Evolutionary conservation across 2,329 filamentous ascomycete species (phyloP).

Genomic region (Torrubiella hemipterigena): DNA sequence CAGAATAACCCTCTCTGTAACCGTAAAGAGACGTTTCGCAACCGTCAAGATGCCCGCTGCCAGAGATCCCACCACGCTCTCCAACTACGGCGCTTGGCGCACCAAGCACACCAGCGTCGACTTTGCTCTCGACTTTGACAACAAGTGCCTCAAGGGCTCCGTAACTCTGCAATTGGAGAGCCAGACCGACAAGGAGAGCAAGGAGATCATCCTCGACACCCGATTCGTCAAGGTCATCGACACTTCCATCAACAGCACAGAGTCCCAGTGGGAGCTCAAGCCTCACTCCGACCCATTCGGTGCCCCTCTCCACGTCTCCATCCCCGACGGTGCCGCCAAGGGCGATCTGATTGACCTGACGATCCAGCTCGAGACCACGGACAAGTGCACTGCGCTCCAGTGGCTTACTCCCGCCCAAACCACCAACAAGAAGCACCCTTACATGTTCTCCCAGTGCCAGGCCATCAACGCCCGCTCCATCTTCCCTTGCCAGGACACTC

Average conservation of each 20-base stretch:
- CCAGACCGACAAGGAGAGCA: constrained; percentile 58
- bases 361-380: constrained; percentile 70
- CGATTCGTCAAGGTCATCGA: constrained; percentile 64
- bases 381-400: constrained; percentile 82
- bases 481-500: constrained; percentile 95
- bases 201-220: constrained; percentile 79
- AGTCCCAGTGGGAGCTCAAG: constrained; percentile 56
- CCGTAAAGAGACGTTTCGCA: constrained; percentile 2
- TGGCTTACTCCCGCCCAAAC: constrained; percentile 93
- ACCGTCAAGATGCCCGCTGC: constrained; percentile 6
- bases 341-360: constrained; percentile 41
- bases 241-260: constrained; percentile 56
- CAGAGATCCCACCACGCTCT: constrained; percentile 79
- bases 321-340: constrained; percentile 41
- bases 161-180: constrained; percentile 69
- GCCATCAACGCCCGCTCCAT: constrained; percentile 89
- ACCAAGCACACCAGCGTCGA: constrained; percentile 75
- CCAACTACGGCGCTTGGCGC: constrained; percentile 82
- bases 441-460: constrained; percentile 98
- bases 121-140: constrained; percentile 73
- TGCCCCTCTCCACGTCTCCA: constrained; percentile 53
- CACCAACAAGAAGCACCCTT: constrained; percentile 88
- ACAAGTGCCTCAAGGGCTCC: constrained; percentile 63
- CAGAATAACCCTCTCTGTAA: constrained; percentile 5
- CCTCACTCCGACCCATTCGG: constrained; percentile 63